Percentiles rank a stretch among this genome's conserved stretches.
Conservation (phyloP, 2,329 filamentous ascomycete genomes). For the Macroventuria anomochaeta region DNA sequence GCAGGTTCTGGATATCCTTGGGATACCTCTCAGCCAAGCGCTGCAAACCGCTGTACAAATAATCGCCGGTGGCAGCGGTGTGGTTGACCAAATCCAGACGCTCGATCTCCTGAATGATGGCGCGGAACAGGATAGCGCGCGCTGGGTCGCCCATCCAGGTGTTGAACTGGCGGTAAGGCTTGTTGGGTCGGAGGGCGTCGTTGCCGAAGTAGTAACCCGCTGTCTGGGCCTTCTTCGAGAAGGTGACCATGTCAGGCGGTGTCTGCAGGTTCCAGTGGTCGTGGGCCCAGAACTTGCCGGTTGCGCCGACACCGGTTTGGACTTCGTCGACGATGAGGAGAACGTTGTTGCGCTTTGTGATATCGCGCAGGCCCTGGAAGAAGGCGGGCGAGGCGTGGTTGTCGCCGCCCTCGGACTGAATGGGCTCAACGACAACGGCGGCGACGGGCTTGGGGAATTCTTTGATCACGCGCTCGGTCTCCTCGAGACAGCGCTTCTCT, state of each 20-base stretch:
- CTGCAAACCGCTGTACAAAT: constrained; percentile 75
- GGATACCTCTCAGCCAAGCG: constrained; percentile 74
- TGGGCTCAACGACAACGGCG: constrained; percentile 85
- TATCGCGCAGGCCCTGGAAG: constrained; percentile 81
- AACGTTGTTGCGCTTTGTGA: constrained; percentile 78
- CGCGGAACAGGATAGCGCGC: constrained; percentile 82
- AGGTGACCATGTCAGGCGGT: constrained; percentile 92
- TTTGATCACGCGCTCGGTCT: constrained; percentile 81
- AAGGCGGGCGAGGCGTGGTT: constrained; percentile 90
- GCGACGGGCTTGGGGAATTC: constrained; percentile 80
- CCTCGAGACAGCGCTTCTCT: constrained; percentile 80
- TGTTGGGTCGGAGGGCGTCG: constrained; percentile 81
- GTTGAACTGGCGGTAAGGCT: constrained; percentile 96
- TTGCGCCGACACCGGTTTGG: constrained; percentile 90
- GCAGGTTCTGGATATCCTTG: constrained; percentile 78
- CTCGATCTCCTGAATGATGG: constrained; percentile 82
- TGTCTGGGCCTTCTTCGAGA: constrained; percentile 93
- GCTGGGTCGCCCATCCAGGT: constrained; percentile 96
- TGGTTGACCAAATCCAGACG: constrained; percentile 77
- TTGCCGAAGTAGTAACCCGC: constrained; percentile 92
- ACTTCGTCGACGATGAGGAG: constrained; percentile 94
- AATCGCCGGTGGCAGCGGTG: constrained; percentile 78
- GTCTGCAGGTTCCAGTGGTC: constrained; percentile 86
- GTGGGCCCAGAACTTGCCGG: constrained; percentile 95
- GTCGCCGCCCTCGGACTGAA: constrained; percentile 93